Evolutionary conservation across 2,329 filamentous ascomycete genomes (phyloP), one percentile per base, ranked within the genome.

Genomic region (Gremmenia infestans): DNA sequence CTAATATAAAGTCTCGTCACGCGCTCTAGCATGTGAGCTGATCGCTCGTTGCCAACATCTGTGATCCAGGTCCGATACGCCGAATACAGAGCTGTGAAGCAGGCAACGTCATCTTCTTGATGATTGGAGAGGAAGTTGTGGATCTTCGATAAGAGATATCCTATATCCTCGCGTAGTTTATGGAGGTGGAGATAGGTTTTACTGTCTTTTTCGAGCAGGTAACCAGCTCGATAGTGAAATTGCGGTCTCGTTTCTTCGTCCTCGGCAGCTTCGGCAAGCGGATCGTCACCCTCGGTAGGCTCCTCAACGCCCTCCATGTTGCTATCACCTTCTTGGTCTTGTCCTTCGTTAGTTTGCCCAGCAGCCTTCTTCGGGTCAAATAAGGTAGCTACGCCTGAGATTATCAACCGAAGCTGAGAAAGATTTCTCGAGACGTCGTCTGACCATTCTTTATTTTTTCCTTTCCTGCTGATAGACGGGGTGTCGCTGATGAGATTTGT

Each of bases 391-490:
- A 96, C 86, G 52, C 94, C 94, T 3, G 93, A 95, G 25, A 96
- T 84, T 46, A 96, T 84, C n/a, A 99, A 79, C 32, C 93, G 82
- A 14, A 99, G 78, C 51, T 97, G 86, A 12, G 93, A 89, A 55
- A 99, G 80, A 63, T 96, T 91, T 54, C 94, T 80, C 2, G 91
- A 93, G 28, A 97, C 87, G 70, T 99, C 95, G 70, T 99, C 94
- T 0, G 93, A 97, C 94, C 94, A 99, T 66, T 97, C 93, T 72
- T 97, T 99, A 64, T 96, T 95, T 70, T 93, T 96, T 39, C 94
- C 94, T 63, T 92, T 93, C 55, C 93, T 83, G 71, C 91, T 95
- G 52, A 97, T 87, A 2, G 85, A 87, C 1, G 91, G 87, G 37
- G 87, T 82, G 47, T 90, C 86, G 59, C 89, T 86, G 68, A 91